These are phyloP conservation scores for Lumnitzera littorea DNA, from an alignment of 345 rosid species.

Conservation along the genomic window DNA sequence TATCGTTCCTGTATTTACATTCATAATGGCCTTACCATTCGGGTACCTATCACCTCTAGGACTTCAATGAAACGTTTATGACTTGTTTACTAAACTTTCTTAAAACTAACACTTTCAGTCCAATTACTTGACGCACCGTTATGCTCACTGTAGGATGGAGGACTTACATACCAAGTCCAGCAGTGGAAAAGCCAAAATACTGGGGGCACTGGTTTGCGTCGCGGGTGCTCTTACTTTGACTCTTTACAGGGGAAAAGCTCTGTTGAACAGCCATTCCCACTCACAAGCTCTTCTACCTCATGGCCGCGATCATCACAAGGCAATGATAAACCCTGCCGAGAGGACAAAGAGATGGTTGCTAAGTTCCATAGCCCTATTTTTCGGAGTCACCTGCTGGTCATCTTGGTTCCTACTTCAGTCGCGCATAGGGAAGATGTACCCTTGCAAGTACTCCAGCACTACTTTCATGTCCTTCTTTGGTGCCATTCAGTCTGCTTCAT, in stretches of 20 bases:
- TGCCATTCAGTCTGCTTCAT: slow-evolving; percentile 45
- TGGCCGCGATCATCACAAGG: background rate
- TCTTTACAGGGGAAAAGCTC: slow-evolving; percentile 34
- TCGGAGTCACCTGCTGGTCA: slow-evolving; percentile 46
- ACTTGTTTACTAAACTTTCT: background rate
- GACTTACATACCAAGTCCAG: slow-evolving; percentile 21
- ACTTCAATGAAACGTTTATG: background rate
- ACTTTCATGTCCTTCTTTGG: slow-evolving; percentile 58
- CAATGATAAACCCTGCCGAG: slow-evolving; percentile 6
- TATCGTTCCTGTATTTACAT: slow-evolving; percentile 59
- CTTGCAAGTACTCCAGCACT: slow-evolving; percentile 53
- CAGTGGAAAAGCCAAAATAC: slow-evolving; percentile 16
- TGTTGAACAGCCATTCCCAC: slow-evolving; percentile 21
- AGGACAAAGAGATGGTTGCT: slow-evolving; percentile 32
- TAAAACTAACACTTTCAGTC: too few species aligned
- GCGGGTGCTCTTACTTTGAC: slow-evolving; percentile 8
- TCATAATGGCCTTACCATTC: slow-evolving; percentile 50
- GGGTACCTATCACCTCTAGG: slow-evolving; percentile 25
- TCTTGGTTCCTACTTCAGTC: slow-evolving; percentile 56
- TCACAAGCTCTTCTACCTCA: slow-evolving; percentile 1
- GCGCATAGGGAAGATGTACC: slow-evolving; percentile 37
- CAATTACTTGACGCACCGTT: too few species aligned
- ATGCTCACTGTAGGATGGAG: slow-evolving; percentile 36
- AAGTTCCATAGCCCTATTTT: slow-evolving; percentile 36
- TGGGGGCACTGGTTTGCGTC: slow-evolving; percentile 7